Conservation (phyloP, 176 grass and related monocot genomes). For the Bolboschoenus planiculmis region DNA sequence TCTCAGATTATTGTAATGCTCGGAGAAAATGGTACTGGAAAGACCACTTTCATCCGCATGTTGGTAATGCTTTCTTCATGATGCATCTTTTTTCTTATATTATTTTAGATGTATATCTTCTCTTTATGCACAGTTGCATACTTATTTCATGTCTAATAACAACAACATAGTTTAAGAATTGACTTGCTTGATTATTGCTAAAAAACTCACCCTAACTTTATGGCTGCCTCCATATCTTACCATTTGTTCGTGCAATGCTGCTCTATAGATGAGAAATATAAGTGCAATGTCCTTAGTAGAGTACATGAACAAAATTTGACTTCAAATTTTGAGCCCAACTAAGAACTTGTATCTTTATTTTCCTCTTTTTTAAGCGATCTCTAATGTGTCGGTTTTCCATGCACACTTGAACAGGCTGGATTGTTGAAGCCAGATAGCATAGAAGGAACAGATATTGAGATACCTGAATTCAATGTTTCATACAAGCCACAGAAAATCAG, state of each 20-base stretch:
- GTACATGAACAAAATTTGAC: background rate
- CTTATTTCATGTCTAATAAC: background rate
- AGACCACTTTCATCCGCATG: constrained; percentile 73
- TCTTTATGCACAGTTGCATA: background rate
- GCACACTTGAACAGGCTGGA: constrained; percentile 40
- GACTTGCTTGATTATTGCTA: background rate
- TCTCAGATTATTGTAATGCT: constrained; percentile 78
- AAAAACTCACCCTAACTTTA: background rate
- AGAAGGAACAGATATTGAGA: constrained; percentile 42
- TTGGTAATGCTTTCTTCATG: constrained; percentile 35
- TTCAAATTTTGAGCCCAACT: background rate
- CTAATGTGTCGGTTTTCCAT: background rate
- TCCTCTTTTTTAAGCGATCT: background rate
- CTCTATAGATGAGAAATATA: background rate
- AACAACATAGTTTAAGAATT: background rate
- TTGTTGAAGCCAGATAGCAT: constrained; percentile 50
- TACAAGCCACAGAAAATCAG: constrained; percentile 71
- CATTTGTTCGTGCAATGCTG: background rate
- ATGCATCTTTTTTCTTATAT: background rate
- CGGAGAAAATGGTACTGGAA: constrained; percentile 75
- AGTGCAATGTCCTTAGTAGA: background rate
- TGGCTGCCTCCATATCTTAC: background rate
- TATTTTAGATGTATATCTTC: background rate
- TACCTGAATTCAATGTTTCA: constrained; percentile 65
- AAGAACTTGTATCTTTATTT: background rate